These are phyloP conservation scores for Lipomyces orientalis DNA, from an alignment of 805 yeast genomes.

Conservation along the genomic window DNA sequence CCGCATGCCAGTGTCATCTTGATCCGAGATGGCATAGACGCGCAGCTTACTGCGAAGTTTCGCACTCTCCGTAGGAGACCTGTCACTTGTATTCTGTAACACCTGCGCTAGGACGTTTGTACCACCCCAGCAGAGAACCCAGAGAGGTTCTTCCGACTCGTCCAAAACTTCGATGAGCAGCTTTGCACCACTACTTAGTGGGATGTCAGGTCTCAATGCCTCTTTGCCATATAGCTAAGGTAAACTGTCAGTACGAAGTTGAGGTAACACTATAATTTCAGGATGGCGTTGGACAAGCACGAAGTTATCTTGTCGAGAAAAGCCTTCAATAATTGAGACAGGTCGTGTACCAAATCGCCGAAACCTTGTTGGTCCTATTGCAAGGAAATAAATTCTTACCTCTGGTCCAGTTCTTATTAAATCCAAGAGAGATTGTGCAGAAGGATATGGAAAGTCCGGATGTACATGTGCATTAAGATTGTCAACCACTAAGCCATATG, in stretches of 20 bases:
- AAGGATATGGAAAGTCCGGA: conserved; percentile 16
- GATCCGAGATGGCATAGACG: conserved; percentile 21
- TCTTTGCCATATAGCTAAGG: conserved; percentile 7
- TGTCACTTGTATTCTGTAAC: background rate
- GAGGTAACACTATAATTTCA: background rate
- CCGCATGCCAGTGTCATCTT: conserved; percentile 17
- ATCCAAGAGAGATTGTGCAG: conserved; percentile 4
- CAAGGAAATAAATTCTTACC: conserved; percentile 4
- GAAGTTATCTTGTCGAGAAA: too few species aligned
- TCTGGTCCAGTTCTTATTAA: conserved; percentile 12
- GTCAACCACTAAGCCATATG: conserved; percentile 9
- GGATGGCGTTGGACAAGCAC: too few species aligned
- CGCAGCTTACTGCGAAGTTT: conserved; percentile 11
- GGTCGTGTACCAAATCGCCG: too few species aligned
- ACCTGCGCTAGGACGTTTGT: conserved; percentile 15
- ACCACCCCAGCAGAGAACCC: conserved; percentile 22
- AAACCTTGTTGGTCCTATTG: too few species aligned
- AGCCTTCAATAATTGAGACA: too few species aligned
- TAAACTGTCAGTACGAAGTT: background rate
- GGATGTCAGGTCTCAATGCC: background rate
- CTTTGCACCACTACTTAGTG: conserved; percentile 3
- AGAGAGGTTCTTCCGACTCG: conserved; percentile 9
- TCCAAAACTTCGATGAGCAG: conserved; percentile 5
- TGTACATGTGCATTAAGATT: conserved; percentile 12
- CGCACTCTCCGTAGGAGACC: background rate